Conservation (phyloP, 2,329 filamentous ascomycete genomes). For the Gremmenia infestans region DNA sequence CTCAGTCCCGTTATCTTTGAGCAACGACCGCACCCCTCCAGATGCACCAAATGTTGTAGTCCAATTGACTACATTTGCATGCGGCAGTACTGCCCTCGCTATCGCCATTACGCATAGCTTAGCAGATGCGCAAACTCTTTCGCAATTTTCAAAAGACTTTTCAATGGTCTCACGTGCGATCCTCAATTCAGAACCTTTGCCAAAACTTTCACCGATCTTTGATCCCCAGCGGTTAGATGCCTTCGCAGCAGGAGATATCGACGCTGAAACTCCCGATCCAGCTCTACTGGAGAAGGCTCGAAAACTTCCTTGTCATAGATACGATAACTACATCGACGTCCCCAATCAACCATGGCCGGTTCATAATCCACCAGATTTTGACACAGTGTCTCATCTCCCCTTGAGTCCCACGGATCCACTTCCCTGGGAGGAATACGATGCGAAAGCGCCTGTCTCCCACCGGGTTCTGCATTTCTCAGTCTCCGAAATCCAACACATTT, state of each 20-base stretch:
- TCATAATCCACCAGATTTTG: conserved; percentile 18
- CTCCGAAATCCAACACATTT: conserved; percentile 34
- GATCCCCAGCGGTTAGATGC: conserved; percentile 37
- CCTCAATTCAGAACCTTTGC: not conserved
- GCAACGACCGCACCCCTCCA: conserved; percentile 3
- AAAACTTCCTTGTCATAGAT: conserved; percentile 41
- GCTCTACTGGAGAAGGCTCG: conserved; percentile 30
- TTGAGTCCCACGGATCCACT: conserved; percentile 31
- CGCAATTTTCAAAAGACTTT: conserved; percentile 41
- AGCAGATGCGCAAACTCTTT: conserved; percentile 40
- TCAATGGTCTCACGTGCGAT: conserved; percentile 29
- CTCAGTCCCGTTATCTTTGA: conserved; percentile 32
- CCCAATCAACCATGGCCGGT: conserved; percentile 20
- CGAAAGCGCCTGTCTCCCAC: conserved; percentile 30
- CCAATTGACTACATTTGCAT: conserved; percentile 38
- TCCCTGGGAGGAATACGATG: conserved; percentile 41
- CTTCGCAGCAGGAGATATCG: conserved; percentile 29
- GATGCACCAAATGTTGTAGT: conserved; percentile 30
- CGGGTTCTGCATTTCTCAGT: conserved; percentile 35
- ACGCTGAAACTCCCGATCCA: conserved; percentile 22
- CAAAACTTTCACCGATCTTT: conserved; percentile 33
- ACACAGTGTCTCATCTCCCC: conserved; percentile 21
- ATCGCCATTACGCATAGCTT: conserved; percentile 41
- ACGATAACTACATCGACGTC: conserved; percentile 37
- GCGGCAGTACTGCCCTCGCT: conserved; percentile 38